Conservation (phyloP, 768 basidiomycete species). For the Leccinellum rugosiceps region DNA sequence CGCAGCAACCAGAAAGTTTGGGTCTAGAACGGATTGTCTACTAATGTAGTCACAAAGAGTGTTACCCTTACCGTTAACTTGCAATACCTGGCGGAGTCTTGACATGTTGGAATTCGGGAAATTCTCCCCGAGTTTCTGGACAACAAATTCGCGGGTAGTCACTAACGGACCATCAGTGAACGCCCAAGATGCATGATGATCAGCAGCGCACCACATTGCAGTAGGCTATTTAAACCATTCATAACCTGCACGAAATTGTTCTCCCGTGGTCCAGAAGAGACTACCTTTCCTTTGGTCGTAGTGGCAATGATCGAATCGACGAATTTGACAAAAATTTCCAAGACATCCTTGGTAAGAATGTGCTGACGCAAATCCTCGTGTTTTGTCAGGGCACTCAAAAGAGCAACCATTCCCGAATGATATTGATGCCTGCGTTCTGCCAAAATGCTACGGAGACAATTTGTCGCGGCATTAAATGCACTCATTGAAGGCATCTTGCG, state of each 20-base stretch:
- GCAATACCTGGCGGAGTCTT: constrained; percentile 15
- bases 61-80: constrained; percentile 7
- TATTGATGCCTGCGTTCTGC: constrained; percentile 13
- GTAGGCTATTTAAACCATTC: constrained; percentile 17
- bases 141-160: constrained; percentile 3
- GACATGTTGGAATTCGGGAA: not conserved
- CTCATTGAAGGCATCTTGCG: not conserved
- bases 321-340: constrained; percentile 11
- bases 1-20: constrained; percentile 10
- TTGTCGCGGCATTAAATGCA: constrained; percentile 12
- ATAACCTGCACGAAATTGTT: constrained; percentile 18
- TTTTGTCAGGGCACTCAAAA: constrained; percentile 22
- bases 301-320: constrained; percentile 10
- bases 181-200: not conserved
- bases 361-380: constrained; percentile 10
- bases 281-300: not conserved
- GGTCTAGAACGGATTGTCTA: constrained; percentile 1
- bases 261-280: not conserved
- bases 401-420: constrained; percentile 18
- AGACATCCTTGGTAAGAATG: constrained; percentile 14
- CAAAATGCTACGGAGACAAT: constrained; percentile 10
- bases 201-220: constrained; percentile 14
- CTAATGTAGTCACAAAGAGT: not conserved
- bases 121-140: not conserved
- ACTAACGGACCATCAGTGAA: not conserved